Evolutionary conservation across 495 filamentous ascomycete genomes (phyloP), one percentile per base, ranked within the genome.

Genomic region (Geoglossum glabrum): DNA sequence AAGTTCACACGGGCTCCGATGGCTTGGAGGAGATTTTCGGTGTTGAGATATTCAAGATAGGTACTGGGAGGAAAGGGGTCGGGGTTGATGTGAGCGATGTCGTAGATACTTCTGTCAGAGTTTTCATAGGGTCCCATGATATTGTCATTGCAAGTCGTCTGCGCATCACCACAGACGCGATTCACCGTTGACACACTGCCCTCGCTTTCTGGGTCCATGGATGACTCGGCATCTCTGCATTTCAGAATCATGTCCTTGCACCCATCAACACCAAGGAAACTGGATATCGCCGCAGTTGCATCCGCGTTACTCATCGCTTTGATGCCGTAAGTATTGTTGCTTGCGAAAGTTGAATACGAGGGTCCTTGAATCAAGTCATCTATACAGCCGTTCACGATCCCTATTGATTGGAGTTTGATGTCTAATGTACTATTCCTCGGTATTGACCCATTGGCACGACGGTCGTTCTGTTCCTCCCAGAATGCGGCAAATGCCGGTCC

Each of bases 181-280:
- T 79, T 79, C 30, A 81, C 76, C 26, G 61, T 60, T 3, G 63
- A 25, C 30, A 76, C 69, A 61, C 71, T 62, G 25, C 73, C 76
- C 23, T 64, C 62, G 47, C 75, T 68, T 5, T 67, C 58, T 0
- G 75, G 72, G 60, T 81, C 78, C 33, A 69, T 64, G 25, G 60
- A 57, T 11, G 62, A 60, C 15, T 67, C 73, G 28, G 69, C 69
- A 11, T 66, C 60, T 8, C 77, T 71, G 63, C 79, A 82, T 50
- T 71, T 36, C 38, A 70, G 64, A 56, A 79, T 76, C 49, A 72
- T 67, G 57, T 78, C 75, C 23, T 66, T 64, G 61, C 80, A 83
- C 21, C 80, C 79, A 36, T 67, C 70, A 13, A 66, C 60, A 13
- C 65, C 60, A 50, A 73, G 70, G 55, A 76, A 78, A 60, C 67